These are phyloP conservation scores for Irpex rosettiformis DNA, from an alignment of 1,284 basidiomycete species.

Conservation along the genomic window DNA sequence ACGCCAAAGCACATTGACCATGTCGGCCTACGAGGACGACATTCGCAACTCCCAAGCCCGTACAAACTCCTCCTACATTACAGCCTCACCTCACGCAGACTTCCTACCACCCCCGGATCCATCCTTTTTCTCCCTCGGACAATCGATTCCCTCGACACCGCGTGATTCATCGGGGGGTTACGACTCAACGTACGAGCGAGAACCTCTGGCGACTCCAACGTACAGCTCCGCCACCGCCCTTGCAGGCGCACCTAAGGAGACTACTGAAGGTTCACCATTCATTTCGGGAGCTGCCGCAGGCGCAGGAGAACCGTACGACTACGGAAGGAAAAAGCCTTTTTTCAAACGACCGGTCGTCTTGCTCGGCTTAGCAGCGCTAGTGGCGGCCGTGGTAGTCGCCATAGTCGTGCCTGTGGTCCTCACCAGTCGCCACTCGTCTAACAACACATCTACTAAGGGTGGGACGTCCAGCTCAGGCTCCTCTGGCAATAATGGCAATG, in stretches of 20 bases:
- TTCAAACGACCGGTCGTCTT: conserved; percentile 24
- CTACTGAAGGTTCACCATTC: neutral
- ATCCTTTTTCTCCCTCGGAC: neutral
- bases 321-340: conserved; percentile 5
- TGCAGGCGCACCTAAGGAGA: neutral
- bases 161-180: neutral
- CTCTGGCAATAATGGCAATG: conserved; percentile 14
- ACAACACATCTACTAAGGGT: conserved; percentile 12
- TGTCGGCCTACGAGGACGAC: neutral
- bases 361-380: conserved; percentile 14
- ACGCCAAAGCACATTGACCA: neutral
- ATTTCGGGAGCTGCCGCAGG: neutral
- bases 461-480: neutral
- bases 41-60: neutral
- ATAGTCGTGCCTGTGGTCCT: conserved; percentile 42
- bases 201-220: neutral
- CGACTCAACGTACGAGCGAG: neutral
- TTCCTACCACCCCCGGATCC: neutral
- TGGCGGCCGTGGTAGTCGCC: conserved; percentile 31
- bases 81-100: neutral
- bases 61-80: neutral
- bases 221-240: neutral
- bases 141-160: neutral
- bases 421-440: conserved; percentile 31
- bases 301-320: neutral